Conservation (phyloP, 768 basidiomycete species). For the Psilocybe cyanescens region DNA sequence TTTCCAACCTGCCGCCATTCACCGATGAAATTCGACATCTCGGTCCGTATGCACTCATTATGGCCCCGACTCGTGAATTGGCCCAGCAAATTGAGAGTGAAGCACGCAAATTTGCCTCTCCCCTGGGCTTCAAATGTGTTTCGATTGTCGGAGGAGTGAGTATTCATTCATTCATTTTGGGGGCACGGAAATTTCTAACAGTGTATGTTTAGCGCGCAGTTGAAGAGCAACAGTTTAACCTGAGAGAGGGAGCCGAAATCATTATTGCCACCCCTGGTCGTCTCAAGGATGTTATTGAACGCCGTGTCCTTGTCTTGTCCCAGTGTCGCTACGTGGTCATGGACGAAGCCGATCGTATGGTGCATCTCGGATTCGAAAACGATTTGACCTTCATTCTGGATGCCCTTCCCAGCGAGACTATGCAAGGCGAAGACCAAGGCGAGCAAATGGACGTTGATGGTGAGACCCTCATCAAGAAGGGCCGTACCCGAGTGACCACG, state of each 20-base stretch:
- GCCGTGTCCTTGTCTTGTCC: slow-evolving; percentile 91
- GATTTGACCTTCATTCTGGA: slow-evolving; percentile 96
- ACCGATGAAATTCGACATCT: slow-evolving; percentile 93
- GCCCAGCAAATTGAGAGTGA: slow-evolving; percentile 97
- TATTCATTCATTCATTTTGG: slow-evolving; percentile 19
- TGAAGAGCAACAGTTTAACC: slow-evolving; percentile 97
- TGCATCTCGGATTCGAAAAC: slow-evolving; percentile 94
- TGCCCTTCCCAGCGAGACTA: slow-evolving; percentile 82
- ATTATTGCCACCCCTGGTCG: slow-evolving; percentile 99
- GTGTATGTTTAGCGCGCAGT: slow-evolving; percentile 68
- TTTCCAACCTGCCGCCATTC: slow-evolving; percentile 81
- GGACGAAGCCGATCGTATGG: slow-evolving; percentile 99
- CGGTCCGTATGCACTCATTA: slow-evolving; percentile 90
- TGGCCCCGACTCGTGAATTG: slow-evolving; percentile 97
- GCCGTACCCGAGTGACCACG: slow-evolving; percentile 90
- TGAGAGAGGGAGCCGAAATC: slow-evolving; percentile 98
- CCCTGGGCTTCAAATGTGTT: slow-evolving; percentile 91
- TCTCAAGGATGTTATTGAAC: slow-evolving; percentile 96
- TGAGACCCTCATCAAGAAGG: slow-evolving; percentile 67
- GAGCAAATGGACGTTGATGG: slow-evolving; percentile 83
- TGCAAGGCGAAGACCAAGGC: slow-evolving; percentile 83
- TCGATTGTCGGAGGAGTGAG: slow-evolving; percentile 97
- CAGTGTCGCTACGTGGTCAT: slow-evolving; percentile 99
- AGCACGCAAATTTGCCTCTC: slow-evolving; percentile 87
- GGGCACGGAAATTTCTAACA: not conserved